Evolutionary conservation across 78 protist species (phyloP), one percentile per base, ranked within the genome.

Genomic region (Dictyostelium capitatum): DNA sequence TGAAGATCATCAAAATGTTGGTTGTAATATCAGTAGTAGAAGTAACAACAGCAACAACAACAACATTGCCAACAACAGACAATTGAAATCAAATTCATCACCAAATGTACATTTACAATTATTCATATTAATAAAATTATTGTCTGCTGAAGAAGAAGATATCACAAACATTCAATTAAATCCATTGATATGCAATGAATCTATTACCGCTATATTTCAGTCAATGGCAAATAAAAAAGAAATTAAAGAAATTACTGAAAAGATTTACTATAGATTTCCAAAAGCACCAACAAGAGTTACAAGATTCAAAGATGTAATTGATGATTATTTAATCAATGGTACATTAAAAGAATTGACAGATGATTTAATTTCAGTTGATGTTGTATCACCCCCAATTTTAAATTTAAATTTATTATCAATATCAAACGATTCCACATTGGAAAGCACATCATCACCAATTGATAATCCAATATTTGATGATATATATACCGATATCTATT

Each of bases 401-500:
- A 50, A 77, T 53, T 74, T 57, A 1, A 6, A 46, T 28, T 5
- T 48, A 7, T 30, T 85, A 2, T 85, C 75, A 20, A 28, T n/a
- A 8, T 57, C 23, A 3, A 51, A 62, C 47, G 54, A 69, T 2
- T 14, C n/a, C 11, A 3, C 43, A 37, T 37, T 37, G 43, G 2
- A 1, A 37, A 2, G 6, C 43, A 37, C 43, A 37, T 37, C 25
- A 4, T 32, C 53, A 1, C 80, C 69, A 50, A 19, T 56, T 4
- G 65, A 79, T 54, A 37, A 82, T 50, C 92, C 92, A 30, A 6
- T 85, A 0, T 85, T 85, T 48, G 92, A 85, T 59, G 92, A 85
- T 65, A 75, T 85, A 15, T 85, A 57, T 48, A 85, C 92, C 0
- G 92, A 85, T 75, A 85, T 85, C 48, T 85, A 85, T 51, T 85